Base-by-base conservation (phyloP, 148 eudicot genomes). In the Nepenthes mirabilis region DNA sequence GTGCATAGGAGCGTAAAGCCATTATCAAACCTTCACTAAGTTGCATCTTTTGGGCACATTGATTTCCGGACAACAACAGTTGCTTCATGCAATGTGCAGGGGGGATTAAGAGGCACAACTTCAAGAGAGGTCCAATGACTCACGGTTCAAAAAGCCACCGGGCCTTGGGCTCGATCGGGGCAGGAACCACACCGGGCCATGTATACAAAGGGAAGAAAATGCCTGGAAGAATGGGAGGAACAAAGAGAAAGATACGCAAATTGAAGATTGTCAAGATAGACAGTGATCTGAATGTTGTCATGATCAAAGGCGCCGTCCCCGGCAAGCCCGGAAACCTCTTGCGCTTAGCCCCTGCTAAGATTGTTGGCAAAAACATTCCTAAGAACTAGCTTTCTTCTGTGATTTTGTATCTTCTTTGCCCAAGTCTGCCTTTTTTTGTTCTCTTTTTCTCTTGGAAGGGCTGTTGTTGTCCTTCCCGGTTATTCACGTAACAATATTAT, bases 201-300 rank as follows among this genome's bases (percentile, higher is more conserved):
- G 99, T 94, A 0, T 94, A 84, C 81, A 65, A 65, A 55, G 99
- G 99, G 32, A 89, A 94, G 82, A 94, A 94, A 72, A 94, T 94
- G 99, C 95, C 99, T 2, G 99, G 99, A 62, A 72, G 95, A 70
- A 94, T 94, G 99, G 99, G 99, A 34, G 99, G 97, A 72, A 84
- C 95, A 2, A 84, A 75, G 14, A 80, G 69, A 14, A 94, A 94
- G 85, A 86, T 89, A 53, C 71, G 91, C 32, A 94, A 94, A 62
- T 72, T 94, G 49, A 86, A 77, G 77, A 81, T 94, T 53, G 65
- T 94, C 55, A 94, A 94, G 76, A 86, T 94, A 34, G 99, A 94
- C 74, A 70, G 36, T 61, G 99, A 94, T 3, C 84, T 94, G 7
- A 77, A 74, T 7, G 78, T 94, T 14, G 84, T 94, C 56, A 82